These are phyloP conservation scores for Elongisporangium anandrum DNA, from an alignment of 352 stramenopile genomes.

Conservation along the genomic window DNA sequence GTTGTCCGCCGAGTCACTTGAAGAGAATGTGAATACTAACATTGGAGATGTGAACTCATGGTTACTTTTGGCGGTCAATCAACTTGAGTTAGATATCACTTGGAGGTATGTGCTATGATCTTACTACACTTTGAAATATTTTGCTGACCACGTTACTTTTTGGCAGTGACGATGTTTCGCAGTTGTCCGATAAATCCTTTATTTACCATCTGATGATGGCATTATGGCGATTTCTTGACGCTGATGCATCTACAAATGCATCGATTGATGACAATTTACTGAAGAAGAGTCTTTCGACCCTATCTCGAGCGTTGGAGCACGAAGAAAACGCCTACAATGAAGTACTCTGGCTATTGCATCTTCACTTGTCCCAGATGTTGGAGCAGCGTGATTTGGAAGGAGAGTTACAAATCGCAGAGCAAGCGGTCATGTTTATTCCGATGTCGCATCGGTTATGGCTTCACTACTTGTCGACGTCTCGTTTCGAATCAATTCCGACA, in stretches of 20 bases:
- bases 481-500: slow-evolving; percentile 28
- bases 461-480: slow-evolving; percentile 30
- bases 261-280: slow-evolving; percentile 20
- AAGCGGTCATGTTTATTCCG: slow-evolving; percentile 35
- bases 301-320: slow-evolving; percentile 38
- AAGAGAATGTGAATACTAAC: slow-evolving; percentile 23
- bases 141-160: background rate
- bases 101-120: slow-evolving; percentile 19
- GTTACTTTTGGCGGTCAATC: slow-evolving; percentile 43
- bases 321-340: slow-evolving; percentile 41
- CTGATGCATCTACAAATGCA: slow-evolving; percentile 4
- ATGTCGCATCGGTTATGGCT: slow-evolving; percentile 39
- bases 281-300: slow-evolving; percentile 23
- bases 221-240: slow-evolving; percentile 18
- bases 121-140: background rate
- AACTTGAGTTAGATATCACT: slow-evolving; percentile 37
- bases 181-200: slow-evolving; percentile 14
- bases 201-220: slow-evolving; percentile 20
- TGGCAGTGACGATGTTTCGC: slow-evolving; percentile 23
- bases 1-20: slow-evolving; percentile 12
- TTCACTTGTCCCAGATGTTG: slow-evolving; percentile 25
- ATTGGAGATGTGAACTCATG: slow-evolving; percentile 31
- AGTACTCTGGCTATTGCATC: slow-evolving; percentile 37
- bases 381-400: slow-evolving; percentile 21
- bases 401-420: slow-evolving; percentile 28